Evolutionary conservation across 176 grass and related monocot genomes (phyloP), one percentile per base, ranked within the genome.

Genomic region (Triticum turgidum): DNA sequence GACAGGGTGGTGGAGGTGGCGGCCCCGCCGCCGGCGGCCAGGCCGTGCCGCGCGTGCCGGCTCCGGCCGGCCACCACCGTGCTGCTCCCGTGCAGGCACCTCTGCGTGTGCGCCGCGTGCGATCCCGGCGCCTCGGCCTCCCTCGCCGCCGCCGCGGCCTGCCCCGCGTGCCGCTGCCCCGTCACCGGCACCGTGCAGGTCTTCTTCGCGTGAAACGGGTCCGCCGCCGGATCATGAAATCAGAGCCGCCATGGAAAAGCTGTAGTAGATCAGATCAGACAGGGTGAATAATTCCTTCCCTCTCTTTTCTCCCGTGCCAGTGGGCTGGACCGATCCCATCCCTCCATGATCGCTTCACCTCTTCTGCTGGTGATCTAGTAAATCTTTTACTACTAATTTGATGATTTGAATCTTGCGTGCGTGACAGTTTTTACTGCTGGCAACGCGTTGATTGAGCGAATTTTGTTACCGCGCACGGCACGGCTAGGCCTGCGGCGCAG

Each of bases 81-180:
- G 22, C 54, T 95, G 54, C 91, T 95, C 21, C 96, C 96, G 1
- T 98, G 96, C 89, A 92, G 96, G 75, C 96, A 98, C 86, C 92
- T 98, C 47, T 98, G 96, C 81, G 73, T 95, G 51, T 98, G 96
- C 88, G 84, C 49, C 21, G 59, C 80, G 8, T 98, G 96, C 88
- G 88, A 92, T 35, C 80, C 86, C 68, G 73, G 76, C 62, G 70
- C 74, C 2, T 20, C 84, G 45, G 69, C 74, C 56, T 27, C 69
- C 1, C 61, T 21, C 38, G 49, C 82, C 58, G 74, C 66, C 51
- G 82, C 29, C 8, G 78, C 89, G 0, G 77, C 76, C 29, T 95
- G 93, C 69, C 96, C 96, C 65, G 24, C 88, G 73, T 98, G 93
- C 84, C 88, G 83, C 42, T 71, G 84, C 80, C 82, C 73, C 42